Percentiles rank a stretch among this genome's conserved stretches.
phyloP scores from a whole-genome alignment of 805 yeast genomes.

The Starmerella stigmatis region DNA sequence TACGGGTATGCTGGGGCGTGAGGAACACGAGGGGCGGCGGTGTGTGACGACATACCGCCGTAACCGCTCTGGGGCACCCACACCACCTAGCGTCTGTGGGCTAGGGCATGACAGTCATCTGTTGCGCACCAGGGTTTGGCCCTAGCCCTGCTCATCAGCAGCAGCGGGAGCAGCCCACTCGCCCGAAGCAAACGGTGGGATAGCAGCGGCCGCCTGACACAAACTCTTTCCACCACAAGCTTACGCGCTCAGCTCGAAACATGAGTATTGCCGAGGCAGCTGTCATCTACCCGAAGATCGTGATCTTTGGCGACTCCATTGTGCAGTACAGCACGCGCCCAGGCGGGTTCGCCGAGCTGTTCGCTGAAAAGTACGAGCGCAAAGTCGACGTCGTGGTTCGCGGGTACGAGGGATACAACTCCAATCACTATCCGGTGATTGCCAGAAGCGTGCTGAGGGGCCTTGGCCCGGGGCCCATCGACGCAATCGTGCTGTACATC shows the following conservation, averaged over 20 bases:
- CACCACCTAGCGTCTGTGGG: no score
- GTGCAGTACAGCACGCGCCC: conserved; percentile 41
- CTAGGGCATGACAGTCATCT: no score
- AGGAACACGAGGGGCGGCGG: no score
- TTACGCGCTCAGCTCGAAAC: neutral
- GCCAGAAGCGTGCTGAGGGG: conserved; percentile 42
- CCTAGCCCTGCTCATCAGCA: no score
- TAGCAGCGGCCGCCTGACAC: no score
- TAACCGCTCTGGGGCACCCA: no score
- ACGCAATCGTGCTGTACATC: conserved; percentile 49
- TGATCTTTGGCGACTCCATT: conserved; percentile 63
- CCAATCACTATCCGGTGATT: conserved; percentile 37
- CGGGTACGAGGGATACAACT: conserved; percentile 69
- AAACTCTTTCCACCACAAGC: neutral
- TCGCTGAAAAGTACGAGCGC: conserved; percentile 41
- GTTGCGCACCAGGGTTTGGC: no score
- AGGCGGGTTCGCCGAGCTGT: conserved; percentile 42
- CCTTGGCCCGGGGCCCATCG: conserved; percentile 29
- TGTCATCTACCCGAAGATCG: conserved; percentile 31
- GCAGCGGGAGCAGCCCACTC: no score
- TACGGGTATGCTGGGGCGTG: no score
- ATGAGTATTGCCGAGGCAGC: neutral
- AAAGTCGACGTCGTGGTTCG: conserved; percentile 58
- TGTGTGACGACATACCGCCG: no score
- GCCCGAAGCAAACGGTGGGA: no score